Percentiles rank a stretch among this genome's conserved stretches.
phyloP scores from a whole-genome alignment of 805 yeast genomes.

The Lachancea meyersii region DNA sequence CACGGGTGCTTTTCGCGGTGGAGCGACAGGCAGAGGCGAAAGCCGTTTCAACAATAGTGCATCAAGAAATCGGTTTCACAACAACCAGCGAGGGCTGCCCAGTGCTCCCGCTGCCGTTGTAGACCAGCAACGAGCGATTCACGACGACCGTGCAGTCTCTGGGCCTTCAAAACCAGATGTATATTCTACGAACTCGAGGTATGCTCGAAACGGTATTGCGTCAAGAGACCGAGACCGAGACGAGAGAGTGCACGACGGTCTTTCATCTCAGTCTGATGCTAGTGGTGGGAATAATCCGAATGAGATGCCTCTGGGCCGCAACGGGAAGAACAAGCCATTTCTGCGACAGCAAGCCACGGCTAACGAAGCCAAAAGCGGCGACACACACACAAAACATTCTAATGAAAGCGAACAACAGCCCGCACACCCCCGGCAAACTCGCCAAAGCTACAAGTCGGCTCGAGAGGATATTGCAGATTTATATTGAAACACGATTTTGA shows the following conservation, averaged over 20 bases:
- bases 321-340: not conserved
- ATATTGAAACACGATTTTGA: slow-evolving; percentile 4
- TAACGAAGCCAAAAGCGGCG: not conserved
- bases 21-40: not conserved
- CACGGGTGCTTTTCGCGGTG: not conserved
- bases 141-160: not conserved
- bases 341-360: not conserved
- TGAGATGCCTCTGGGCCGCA: slow-evolving; percentile 1
- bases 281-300: not conserved
- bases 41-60: slow-evolving; percentile 1
- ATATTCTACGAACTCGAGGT: not conserved
- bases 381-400: not conserved
- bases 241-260: not conserved
- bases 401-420: not conserved
- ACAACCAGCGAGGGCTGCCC: not conserved
- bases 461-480: slow-evolving; percentile 13
- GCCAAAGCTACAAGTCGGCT: slow-evolving; percentile 2
- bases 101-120: not conserved
- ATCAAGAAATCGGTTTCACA: not conserved
- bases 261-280: not conserved
- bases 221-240: not conserved
- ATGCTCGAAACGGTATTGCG: not conserved
- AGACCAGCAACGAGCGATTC: too few species aligned
- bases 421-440: not conserved
- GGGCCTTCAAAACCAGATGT: not conserved